Evolutionary conservation across 176 grass and related monocot species (phyloP).

Genomic region (Avena atlantica): DNA sequence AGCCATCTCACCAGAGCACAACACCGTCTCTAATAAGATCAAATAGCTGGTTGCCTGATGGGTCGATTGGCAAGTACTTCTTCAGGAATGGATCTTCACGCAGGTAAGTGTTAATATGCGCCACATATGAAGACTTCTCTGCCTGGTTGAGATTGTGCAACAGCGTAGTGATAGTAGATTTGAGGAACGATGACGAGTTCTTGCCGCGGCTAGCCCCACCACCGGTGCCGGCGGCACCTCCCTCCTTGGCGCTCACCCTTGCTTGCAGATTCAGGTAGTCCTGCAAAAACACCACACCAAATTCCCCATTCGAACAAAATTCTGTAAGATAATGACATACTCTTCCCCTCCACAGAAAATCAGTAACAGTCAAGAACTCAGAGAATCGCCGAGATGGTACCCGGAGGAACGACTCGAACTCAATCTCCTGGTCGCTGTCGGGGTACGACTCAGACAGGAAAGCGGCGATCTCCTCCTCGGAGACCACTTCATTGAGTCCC

Average conservation of each 20-base stretch:
- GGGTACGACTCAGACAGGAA: conserved; percentile 66
- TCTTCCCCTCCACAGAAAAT: neutral
- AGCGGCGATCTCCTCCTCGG: conserved; percentile 71
- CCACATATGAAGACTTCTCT: conserved; percentile 91
- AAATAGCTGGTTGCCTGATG: conserved; percentile 73
- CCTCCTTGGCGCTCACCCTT: conserved; percentile 61
- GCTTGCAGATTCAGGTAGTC: conserved; percentile 83
- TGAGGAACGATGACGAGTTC: conserved; percentile 83
- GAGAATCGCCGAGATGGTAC: conserved; percentile 50
- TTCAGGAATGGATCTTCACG: conserved; percentile 84
- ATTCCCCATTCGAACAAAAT: conserved; percentile 24
- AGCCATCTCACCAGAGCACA: conserved; percentile 78
- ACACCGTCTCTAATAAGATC: conserved; percentile 89
- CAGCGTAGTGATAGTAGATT: conserved; percentile 82
- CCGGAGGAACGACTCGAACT: conserved; percentile 87
- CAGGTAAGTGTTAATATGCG: conserved; percentile 94
- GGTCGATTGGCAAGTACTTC: conserved; percentile 93
- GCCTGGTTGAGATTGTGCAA: conserved; percentile 93
- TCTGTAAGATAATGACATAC: neutral
- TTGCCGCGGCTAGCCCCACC: conserved; percentile 44
- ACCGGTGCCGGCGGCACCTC: neutral
- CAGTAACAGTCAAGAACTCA: neutral
- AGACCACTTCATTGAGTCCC: conserved; percentile 72
- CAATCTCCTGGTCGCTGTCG: conserved; percentile 76
- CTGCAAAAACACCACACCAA: conserved; percentile 39